A percentile compares a stretch with the other conserved stretches of the same genome.
These are phyloP conservation scores for Lactarius evosmus DNA, from an alignment of 768 basidiomycete species.

Conservation along the genomic window DNA sequence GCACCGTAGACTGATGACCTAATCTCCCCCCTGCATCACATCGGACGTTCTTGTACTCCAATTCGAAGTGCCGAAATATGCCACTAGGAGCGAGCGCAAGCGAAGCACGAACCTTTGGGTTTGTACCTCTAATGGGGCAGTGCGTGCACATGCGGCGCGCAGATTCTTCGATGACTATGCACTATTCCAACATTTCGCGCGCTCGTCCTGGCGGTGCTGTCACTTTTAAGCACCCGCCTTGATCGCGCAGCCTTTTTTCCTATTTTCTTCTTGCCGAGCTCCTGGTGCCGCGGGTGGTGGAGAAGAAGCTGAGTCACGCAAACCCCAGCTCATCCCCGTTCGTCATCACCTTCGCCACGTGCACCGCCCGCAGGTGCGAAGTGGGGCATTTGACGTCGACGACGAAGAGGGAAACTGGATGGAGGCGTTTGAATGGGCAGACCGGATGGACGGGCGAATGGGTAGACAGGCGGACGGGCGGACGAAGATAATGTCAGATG, in stretches of 20 bases:
- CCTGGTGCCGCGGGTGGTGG: neutral
- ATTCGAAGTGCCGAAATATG: too few species aligned
- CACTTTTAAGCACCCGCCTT: constrained; percentile 3
- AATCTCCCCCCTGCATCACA: constrained; percentile 8
- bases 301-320: neutral
- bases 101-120: neutral
- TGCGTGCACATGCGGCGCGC: neutral
- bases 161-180: neutral
- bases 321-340: neutral
- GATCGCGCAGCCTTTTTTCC: neutral
- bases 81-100: neutral
- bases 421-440: neutral
- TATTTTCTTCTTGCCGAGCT: neutral
- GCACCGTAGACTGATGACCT: neutral
- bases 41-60: too few species aligned
- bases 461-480: too few species aligned
- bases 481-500: neutral
- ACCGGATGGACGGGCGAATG: neutral
- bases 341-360: neutral
- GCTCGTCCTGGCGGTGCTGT: neutral
- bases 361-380: neutral
- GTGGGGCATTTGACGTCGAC: neutral
- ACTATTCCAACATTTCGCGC: neutral
- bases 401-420: neutral
- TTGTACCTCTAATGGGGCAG: neutral